Percentiles rank a stretch among this genome's conserved stretches.
phyloP scores from a whole-genome alignment of 1,284 basidiomycete genomes.

The Naganishia albida region DNA sequence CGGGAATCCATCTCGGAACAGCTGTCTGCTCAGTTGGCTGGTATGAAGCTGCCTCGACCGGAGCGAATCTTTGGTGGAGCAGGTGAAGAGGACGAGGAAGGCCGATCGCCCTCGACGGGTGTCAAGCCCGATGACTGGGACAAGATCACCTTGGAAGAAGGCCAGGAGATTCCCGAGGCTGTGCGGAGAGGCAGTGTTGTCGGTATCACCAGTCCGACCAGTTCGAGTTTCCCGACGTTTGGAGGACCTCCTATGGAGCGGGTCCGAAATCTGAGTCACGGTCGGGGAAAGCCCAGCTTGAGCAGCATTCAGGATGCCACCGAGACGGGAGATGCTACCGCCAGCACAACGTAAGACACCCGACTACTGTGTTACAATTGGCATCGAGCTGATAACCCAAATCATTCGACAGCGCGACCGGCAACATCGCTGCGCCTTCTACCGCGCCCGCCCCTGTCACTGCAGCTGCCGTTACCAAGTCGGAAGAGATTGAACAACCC shows the following conservation, averaged over 20 bases:
- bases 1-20: constrained; percentile 52
- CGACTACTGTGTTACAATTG: background rate
- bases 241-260: constrained; percentile 18
- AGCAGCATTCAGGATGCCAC: constrained; percentile 29
- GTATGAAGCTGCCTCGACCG: constrained; percentile 54
- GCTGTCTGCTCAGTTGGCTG: constrained; percentile 41
- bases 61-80: constrained; percentile 52
- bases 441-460: constrained; percentile 36
- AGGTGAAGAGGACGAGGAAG: constrained; percentile 40
- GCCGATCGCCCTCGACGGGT: constrained; percentile 38
- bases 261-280: constrained; percentile 10
- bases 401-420: background rate
- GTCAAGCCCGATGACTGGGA: constrained; percentile 52
- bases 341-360: constrained; percentile 43
- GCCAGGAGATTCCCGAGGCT: constrained; percentile 52
- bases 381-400: background rate
- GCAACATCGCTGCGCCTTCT: constrained; percentile 17
- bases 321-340: constrained; percentile 10
- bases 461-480: constrained; percentile 19
- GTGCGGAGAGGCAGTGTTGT: constrained; percentile 40
- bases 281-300: constrained; percentile 29
- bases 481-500: constrained; percentile 32
- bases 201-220: constrained; percentile 29
- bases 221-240: constrained; percentile 8
- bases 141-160: constrained; percentile 46